Evolutionary conservation across 352 stramenopile genomes (phyloP).

Genomic region (Phytophthora sp.): DNA sequence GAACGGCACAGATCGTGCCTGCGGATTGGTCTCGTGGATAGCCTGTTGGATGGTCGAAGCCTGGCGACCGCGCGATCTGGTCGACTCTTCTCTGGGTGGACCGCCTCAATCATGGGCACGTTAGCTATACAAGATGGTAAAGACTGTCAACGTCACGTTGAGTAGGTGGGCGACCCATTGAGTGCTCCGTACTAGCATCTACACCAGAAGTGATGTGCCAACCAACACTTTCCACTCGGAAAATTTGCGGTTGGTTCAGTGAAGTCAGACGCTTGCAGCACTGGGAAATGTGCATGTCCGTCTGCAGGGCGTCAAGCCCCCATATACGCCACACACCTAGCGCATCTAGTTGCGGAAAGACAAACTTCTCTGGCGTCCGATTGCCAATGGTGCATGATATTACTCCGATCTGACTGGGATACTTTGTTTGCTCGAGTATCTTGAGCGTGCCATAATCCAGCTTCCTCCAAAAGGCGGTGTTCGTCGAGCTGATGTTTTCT

Average conservation of each 20-base stretch:
- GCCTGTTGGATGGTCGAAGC: no score
- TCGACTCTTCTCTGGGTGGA: no score
- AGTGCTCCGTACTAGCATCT: neutral
- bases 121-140: constrained; percentile 5
- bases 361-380: neutral
- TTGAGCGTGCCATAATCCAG: constrained; percentile 6
- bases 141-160: constrained; percentile 1
- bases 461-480: neutral
- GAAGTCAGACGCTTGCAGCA: constrained; percentile 9
- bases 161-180: neutral
- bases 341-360: constrained; percentile 7
- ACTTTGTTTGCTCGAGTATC: no score
- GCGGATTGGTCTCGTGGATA: no score
- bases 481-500: neutral
- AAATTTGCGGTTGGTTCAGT: constrained; percentile 3
- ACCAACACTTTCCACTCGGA: constrained; percentile 16
- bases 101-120: no score
- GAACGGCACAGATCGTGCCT: no score
- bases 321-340: constrained; percentile 15
- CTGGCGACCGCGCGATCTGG: no score
- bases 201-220: constrained; percentile 5
- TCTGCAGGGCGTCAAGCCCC: constrained; percentile 2
- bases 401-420: no score
- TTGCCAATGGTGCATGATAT: neutral
- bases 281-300: constrained; percentile 4